Percentiles rank a stretch among this genome's conserved stretches.
phyloP scores from a whole-genome alignment of 768 basidiomycete species.

The Boletus sp. region DNA sequence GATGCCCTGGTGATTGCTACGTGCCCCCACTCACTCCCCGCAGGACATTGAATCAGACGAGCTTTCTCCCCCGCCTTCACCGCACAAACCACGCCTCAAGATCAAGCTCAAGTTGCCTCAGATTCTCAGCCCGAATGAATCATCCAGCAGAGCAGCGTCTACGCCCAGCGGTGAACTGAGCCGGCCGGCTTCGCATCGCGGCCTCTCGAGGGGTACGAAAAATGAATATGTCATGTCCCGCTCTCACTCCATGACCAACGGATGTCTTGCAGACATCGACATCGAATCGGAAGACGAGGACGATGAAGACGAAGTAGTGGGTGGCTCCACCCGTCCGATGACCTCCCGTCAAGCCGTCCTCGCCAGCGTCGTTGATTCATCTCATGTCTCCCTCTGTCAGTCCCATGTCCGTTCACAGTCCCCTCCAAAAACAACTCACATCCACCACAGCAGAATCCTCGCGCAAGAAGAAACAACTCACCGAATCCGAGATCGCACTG shows the following conservation, averaged over 20 bases:
- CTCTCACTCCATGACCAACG: not conserved
- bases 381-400: not conserved
- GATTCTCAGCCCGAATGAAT: slow-evolving; percentile 32
- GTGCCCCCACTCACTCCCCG: not conserved
- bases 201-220: slow-evolving; percentile 22
- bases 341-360: not conserved
- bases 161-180: slow-evolving; percentile 23
- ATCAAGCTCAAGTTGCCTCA: slow-evolving; percentile 59
- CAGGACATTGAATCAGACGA: slow-evolving; percentile 36
- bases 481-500: slow-evolving; percentile 68
- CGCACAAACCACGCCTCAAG: slow-evolving; percentile 46
- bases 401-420: not conserved
- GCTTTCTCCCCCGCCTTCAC: slow-evolving; percentile 30
- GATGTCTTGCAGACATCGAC: not conserved
- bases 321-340: not conserved
- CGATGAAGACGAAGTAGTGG: not conserved
- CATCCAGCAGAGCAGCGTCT: slow-evolving; percentile 27
- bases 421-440: not conserved
- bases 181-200: slow-evolving; percentile 26
- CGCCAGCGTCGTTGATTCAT: not conserved
- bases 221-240: no score
- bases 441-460: not conserved
- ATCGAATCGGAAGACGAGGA: not conserved
- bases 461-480: slow-evolving; percentile 55
- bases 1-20: not conserved